Conservation (phyloP, 352 stramenopile species). For the Globisporangium polare region DNA sequence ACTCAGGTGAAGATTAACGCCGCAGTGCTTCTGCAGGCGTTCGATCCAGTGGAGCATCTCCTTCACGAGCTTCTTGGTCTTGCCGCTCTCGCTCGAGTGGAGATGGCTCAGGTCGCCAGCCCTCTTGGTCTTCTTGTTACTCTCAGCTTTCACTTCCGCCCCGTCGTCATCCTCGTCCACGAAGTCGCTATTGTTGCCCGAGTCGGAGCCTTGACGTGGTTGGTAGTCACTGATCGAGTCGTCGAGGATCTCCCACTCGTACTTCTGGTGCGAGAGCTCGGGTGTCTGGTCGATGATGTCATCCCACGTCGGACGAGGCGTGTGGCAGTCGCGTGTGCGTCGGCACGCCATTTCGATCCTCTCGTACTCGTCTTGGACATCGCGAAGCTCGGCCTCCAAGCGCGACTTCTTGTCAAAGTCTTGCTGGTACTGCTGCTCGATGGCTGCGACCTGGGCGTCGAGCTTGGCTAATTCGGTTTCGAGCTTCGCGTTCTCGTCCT, state of each 20-base stretch:
- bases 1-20: conserved; percentile 70
- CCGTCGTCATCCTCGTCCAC: conserved; percentile 8
- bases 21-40: conserved; percentile 73
- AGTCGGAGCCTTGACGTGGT: not conserved
- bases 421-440: conserved; percentile 36
- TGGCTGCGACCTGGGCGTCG: conserved; percentile 23
- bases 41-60: conserved; percentile 81
- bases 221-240: conserved; percentile 5
- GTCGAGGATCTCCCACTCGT: conserved; percentile 48
- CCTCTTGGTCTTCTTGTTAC: not conserved
- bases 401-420: conserved; percentile 27
- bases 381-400: conserved; percentile 15
- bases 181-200: not conserved
- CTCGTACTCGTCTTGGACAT: conserved; percentile 26
- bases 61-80: conserved; percentile 52
- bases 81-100: conserved; percentile 1
- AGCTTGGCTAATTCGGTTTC: conserved; percentile 40
- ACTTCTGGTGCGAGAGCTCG: conserved; percentile 53
- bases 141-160: not conserved
- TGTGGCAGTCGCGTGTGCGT: conserved; percentile 50
- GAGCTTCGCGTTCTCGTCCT: conserved; percentile 36
- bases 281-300: conserved; percentile 53
- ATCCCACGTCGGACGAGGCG: conserved; percentile 61
- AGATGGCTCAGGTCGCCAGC: not conserved
- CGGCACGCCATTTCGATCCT: conserved; percentile 22